Conservation (phyloP, 495 filamentous ascomycete species). For the Hyaloscypha bicolor region DNA sequence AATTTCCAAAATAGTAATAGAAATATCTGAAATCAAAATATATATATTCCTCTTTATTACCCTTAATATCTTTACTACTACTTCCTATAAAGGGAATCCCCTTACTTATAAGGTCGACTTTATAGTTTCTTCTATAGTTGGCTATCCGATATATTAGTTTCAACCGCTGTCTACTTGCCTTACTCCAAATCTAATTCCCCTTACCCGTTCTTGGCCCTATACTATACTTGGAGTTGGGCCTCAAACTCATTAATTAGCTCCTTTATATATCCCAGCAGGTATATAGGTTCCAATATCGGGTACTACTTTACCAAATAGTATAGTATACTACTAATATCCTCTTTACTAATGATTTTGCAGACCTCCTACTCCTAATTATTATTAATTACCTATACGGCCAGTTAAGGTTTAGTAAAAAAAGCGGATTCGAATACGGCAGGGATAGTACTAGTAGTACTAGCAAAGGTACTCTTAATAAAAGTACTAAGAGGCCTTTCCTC, state of each 20-base stretch:
- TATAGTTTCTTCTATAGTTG: slow-evolving; percentile 11
- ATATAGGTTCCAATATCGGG: slow-evolving; percentile 17
- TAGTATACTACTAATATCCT: slow-evolving; percentile 25
- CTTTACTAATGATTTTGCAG: slow-evolving; percentile 25
- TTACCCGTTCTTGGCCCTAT: slow-evolving; percentile 12
- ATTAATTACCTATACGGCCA: slow-evolving; percentile 7
- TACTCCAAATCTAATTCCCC: slow-evolving; percentile 4
- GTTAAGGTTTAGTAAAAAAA: too few relatives aligned
- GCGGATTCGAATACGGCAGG: too few relatives aligned
- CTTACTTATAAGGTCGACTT: slow-evolving; percentile 14
- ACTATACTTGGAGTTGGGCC: slow-evolving; percentile 17
- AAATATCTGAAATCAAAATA: too few relatives aligned
- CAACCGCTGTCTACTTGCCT: background rate
- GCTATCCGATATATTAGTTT: slow-evolving; percentile 6
- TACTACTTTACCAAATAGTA: slow-evolving; percentile 25
- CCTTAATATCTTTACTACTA: too few relatives aligned
- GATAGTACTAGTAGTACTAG: too few relatives aligned
- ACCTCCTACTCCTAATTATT: slow-evolving; percentile 20
- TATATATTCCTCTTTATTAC: too few relatives aligned
- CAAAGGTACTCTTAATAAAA: too few relatives aligned
- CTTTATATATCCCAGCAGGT: slow-evolving; percentile 25
- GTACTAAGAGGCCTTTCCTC: too few relatives aligned
- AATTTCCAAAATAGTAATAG: too few relatives aligned
- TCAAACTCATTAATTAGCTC: slow-evolving; percentile 29
- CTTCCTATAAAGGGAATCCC: too few relatives aligned